Base-by-base conservation (phyloP, 1,139 yeast species). In the Debaryomyces fabryi region DNA sequence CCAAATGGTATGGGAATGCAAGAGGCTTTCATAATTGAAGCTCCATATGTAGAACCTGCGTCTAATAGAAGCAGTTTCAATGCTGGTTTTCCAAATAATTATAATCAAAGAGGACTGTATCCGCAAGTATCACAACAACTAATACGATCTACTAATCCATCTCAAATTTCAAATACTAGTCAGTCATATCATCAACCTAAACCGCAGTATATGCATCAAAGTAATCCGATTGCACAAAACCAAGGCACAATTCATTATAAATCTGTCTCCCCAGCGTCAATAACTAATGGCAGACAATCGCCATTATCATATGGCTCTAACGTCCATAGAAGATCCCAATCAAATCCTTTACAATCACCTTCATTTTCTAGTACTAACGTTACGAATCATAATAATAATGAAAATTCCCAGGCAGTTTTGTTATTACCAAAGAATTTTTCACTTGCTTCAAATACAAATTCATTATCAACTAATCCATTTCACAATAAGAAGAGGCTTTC, bases 1-100 rank as follows among this genome's bases (percentile, higher is more conserved):
- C 91, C 93, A 0, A 64, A 72, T 15, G 92, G 92, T 0, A 88
- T 87, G 92, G 53, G 66, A 2, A 81, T 86, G 79, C 68, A 70
- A 18, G 91, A 87, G 50, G 88, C 96, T 0, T 72, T 88, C 18
- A 62, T 86, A 1, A 75, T 87, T 10, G 86, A 80, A 23, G 66
- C 72, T 0, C 78, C 80, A 1, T 54, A 46, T 8, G 20, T 44
- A 2, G 56, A 52, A 18, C 12, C 21, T 29, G 6, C 15, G 13
- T 29, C 39, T 16, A 34, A 37, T 29, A 36, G 45, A 27, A 35
- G 34, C 27, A 27, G 44, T 15, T 39, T 42, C 21, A 46, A 42
- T 34, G 34, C 43, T 18, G 38, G 38, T 20, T 35, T 20, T 35
- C 4, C 7, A 9, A 35, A n/a, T 35, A 35, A 35, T n/a, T 10